These are phyloP conservation scores for Hygrocybe coccinea DNA, from an alignment of 768 basidiomycete genomes.

Conservation along the genomic window DNA sequence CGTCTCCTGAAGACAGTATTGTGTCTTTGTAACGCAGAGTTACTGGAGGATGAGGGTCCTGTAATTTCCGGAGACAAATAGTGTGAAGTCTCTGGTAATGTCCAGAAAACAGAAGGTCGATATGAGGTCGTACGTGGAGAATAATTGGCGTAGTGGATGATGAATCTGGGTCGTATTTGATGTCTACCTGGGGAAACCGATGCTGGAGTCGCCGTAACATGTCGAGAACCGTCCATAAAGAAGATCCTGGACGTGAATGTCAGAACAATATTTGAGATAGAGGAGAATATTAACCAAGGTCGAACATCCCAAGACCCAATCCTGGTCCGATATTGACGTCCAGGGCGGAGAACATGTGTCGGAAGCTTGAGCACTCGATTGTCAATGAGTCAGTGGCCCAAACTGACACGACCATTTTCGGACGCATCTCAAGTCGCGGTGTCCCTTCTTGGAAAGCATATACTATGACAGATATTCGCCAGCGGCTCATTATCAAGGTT, in stretches of 20 bases:
- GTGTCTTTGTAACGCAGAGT: conserved; percentile 63
- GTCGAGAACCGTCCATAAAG: conserved; percentile 74
- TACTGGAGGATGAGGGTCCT: conserved; percentile 62
- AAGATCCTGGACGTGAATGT: conserved; percentile 47
- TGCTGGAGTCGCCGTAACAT: conserved; percentile 60
- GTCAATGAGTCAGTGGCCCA: not conserved
- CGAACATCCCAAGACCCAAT: conserved; percentile 70
- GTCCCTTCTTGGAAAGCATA: not conserved
- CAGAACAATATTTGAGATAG: conserved; percentile 1
- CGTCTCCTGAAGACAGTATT: conserved; percentile 56
- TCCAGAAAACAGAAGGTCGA: conserved; percentile 82
- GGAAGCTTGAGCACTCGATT: not conserved
- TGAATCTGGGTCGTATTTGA: conserved; percentile 75
- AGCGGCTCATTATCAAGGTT: conserved; percentile 48
- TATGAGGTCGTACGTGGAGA: conserved; percentile 72
- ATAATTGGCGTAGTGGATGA: conserved; percentile 69
- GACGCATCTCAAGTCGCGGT: not conserved
- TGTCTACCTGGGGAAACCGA: conserved; percentile 72
- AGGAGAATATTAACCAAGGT: conserved; percentile 48
- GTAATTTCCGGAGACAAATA: conserved; percentile 65
- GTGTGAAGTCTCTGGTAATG: conserved; percentile 75
- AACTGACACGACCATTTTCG: not conserved
- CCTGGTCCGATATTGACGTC: conserved; percentile 77
- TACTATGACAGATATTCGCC: conserved; percentile 43
- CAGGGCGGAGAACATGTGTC: conserved; percentile 57